Base-by-base conservation (phyloP, 805 yeast genomes). In the Candida berthetii region DNA sequence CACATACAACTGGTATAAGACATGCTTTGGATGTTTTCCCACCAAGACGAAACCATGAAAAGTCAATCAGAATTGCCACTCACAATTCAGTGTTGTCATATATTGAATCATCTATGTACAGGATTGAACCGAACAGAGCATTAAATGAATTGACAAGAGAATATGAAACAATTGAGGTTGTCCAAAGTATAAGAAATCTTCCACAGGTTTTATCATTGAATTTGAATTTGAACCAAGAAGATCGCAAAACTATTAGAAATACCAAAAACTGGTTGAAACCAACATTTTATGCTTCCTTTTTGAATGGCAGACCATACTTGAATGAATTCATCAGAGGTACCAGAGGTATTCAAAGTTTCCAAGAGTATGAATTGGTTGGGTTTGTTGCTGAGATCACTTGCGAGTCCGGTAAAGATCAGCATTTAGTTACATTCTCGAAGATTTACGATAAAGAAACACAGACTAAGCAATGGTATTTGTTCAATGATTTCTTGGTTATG, bases 401-500 rank as follows among this genome's bases (percentile, higher is more conserved):
- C 3, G 53, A 55, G 4, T 68, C 69, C 2, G 76, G 72, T n/a
- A 69, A 68, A 35, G 75, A 74, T 40, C 74, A 74, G 34, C 82
- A 80, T 50, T 58, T 82, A 39, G 83, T 85, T 0, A 73, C 89
- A 0, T 75, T 74, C 49, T 70, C 75, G 2, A 71, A 72, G 46
- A 63, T 78, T 4, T 65, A 61, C 14, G 71, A 71, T 37, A 47
- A 50, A 5, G 31, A 49, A 9, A 47, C 53, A 9, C 54, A 55
- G 2, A 42, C 37, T 4, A 63, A 60, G 39, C 58, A 58, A 25
- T 93, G 99, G 99, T 78, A 72, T 54, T 60, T 93, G 55, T 88
- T 93, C 60, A 93, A 93, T 57, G 98, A 93, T 60, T 93, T 91
- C 61, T 65, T 93, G 48, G 98, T 90, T 14, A 75, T 78, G 51